Percentiles rank a stretch among this genome's conserved stretches.
Conservation (phyloP, 2,329 filamentous ascomycete species). For the Pestalotiopsis sp. region DNA sequence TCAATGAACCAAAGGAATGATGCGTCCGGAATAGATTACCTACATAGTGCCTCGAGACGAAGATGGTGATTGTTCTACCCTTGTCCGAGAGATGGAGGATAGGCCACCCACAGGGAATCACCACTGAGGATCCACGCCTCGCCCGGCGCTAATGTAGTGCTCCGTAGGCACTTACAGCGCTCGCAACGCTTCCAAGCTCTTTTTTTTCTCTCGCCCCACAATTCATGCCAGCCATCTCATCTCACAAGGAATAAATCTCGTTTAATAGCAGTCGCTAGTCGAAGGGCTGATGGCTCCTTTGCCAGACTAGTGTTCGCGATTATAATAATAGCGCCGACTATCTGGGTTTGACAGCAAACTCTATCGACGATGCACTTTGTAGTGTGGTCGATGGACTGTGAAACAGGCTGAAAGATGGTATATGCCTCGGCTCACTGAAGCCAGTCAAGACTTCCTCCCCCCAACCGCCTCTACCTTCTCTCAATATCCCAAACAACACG, state of each 20-base stretch:
- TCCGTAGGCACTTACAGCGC: no score
- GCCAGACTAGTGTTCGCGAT: background rate
- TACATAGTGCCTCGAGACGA: background rate
- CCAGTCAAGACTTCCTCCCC: no score
- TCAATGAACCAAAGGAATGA: background rate
- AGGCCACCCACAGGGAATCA: background rate
- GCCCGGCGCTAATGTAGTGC: background rate
- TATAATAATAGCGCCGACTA: background rate
- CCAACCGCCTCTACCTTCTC: no score
- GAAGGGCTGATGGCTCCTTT: background rate
- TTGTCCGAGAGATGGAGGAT: background rate
- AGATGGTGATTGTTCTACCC: background rate
- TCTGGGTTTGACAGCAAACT: background rate
- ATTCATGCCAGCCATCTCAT: background rate
- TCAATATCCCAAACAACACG: no score
- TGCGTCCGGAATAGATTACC: background rate
- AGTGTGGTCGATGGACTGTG: no score
- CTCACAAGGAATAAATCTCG: background rate
- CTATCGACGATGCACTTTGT: no score
- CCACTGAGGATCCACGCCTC: background rate
- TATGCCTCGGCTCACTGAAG: no score
- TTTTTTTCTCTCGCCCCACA: background rate
- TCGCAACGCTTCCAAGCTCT: background rate
- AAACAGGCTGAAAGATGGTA: no score
- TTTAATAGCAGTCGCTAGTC: background rate